These are phyloP conservation scores for Malassezia sp. DNA, from an alignment of 1,284 basidiomycete species.

Conservation along the genomic window DNA sequence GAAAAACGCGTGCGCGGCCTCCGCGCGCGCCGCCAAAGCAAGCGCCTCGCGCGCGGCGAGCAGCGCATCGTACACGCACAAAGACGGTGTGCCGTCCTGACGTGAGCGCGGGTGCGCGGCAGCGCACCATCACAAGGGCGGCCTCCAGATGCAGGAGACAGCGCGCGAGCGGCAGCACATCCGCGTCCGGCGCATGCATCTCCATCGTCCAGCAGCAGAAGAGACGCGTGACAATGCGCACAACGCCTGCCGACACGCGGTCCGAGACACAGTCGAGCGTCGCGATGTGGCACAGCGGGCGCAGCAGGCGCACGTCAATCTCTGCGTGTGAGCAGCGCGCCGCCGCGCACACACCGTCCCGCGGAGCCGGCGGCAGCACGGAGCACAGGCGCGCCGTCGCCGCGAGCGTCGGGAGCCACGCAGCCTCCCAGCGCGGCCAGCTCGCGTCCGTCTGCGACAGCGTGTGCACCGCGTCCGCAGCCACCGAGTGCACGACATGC, in stretches of 20 bases:
- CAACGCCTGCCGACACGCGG: constrained; percentile 1
- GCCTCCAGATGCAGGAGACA: constrained; percentile 13
- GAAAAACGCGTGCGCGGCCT: neutral
- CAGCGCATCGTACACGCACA: constrained; percentile 8
- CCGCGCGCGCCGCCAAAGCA: neutral
- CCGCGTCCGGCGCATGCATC: neutral
- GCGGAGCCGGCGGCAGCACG: neutral
- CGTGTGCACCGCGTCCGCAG: constrained; percentile 5
- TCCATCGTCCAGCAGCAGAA: no score
- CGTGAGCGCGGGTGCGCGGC: no score
- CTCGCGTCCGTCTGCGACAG: neutral
- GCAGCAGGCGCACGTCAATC: constrained; percentile 5
- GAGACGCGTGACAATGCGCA: constrained; percentile 3
- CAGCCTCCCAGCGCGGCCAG: constrained; percentile 3
- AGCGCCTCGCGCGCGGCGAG: constrained; percentile 1
- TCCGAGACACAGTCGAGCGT: constrained; percentile 16
- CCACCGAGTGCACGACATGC: constrained; percentile 15
- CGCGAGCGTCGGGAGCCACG: constrained; percentile 7
- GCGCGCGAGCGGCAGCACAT: neutral
- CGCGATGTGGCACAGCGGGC: constrained; percentile 12
- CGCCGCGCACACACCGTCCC: constrained; percentile 2
- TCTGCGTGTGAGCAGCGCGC: no score
- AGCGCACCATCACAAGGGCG: constrained; percentile 9
- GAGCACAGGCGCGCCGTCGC: neutral
- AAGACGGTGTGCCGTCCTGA: constrained; percentile 9